phyloP scores from a whole-genome alignment of 2,329 filamentous ascomycete species.

The Fusarium chuoi region DNA sequence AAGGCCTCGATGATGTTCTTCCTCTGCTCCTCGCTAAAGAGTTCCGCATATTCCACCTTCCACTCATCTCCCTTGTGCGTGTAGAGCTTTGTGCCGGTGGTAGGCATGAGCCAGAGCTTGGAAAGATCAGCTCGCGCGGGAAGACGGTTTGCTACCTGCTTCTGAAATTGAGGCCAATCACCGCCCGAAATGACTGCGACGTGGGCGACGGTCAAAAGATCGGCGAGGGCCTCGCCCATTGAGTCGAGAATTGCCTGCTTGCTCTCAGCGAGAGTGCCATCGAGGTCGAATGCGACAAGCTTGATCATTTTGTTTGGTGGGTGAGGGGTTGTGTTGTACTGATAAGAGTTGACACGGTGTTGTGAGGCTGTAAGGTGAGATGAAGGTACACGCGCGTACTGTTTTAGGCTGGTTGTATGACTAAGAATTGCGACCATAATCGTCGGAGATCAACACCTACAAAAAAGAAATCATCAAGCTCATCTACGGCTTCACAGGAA shows the following conservation, averaged over 20 bases:
- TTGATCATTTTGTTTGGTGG: slow-evolving; percentile 1
- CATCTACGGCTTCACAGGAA: neutral
- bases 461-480: too few relatives aligned
- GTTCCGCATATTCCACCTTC: slow-evolving; percentile 16
- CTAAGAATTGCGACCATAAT: neutral
- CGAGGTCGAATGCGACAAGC: slow-evolving; percentile 19
- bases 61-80: slow-evolving; percentile 8
- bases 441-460: neutral
- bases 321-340: neutral
- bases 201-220: slow-evolving; percentile 13
- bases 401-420: neutral
- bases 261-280: slow-evolving; percentile 21
- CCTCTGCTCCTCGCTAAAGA: slow-evolving; percentile 17
- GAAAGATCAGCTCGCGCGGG: slow-evolving; percentile 5
- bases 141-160: slow-evolving; percentile 18
- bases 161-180: slow-evolving; percentile 17
- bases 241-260: slow-evolving; percentile 20
- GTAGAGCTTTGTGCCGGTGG: slow-evolving; percentile 14
- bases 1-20: slow-evolving; percentile 15
- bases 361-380: neutral
- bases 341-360: neutral
- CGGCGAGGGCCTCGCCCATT: slow-evolving; percentile 11
- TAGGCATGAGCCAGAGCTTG: slow-evolving; percentile 22
- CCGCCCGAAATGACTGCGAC: slow-evolving; percentile 20
- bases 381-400: neutral